Percentiles rank a stretch among this genome's conserved stretches.
These are phyloP conservation scores for Venturia nashicola DNA, from an alignment of 2,329 filamentous ascomycete species.

Conservation along the genomic window DNA sequence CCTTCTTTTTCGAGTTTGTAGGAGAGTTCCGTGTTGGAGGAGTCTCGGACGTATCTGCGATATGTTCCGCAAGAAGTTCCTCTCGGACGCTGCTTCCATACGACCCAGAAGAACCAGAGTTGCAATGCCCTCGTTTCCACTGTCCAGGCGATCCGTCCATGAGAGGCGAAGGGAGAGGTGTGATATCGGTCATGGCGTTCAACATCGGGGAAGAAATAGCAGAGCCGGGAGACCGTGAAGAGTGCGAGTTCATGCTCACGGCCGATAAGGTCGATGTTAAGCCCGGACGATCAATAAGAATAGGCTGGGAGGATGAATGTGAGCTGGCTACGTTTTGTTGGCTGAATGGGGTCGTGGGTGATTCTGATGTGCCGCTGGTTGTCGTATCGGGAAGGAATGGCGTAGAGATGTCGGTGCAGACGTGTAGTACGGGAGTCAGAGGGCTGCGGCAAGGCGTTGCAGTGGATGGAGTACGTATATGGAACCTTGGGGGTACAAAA, in stretches of 20 bases:
- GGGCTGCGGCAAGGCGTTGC: constrained; percentile 16
- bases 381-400: constrained; percentile 6
- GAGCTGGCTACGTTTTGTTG: constrained; percentile 10
- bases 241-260: constrained; percentile 25
- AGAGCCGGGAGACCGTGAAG: constrained; percentile 32
- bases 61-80: constrained; percentile 11
- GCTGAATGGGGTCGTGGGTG: neutral
- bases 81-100: constrained; percentile 5
- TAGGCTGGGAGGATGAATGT: constrained; percentile 8
- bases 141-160: constrained; percentile 26
- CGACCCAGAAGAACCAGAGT: constrained; percentile 23
- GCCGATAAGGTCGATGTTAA: constrained; percentile 27
- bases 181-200: constrained; percentile 36
- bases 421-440: constrained; percentile 18
- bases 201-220: constrained; percentile 35
- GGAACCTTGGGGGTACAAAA: neutral
- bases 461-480: constrained; percentile 6
- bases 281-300: constrained; percentile 7
- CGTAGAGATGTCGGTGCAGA: constrained; percentile 18
- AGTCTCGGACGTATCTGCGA: constrained; percentile 17
- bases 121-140: constrained; percentile 26
- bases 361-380: neutral
- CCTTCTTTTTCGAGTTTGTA: constrained; percentile 32
- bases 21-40: constrained; percentile 21
- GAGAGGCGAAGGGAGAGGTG: constrained; percentile 39